These are phyloP conservation scores for Oenanthe sinensis DNA, from an alignment of 129 eudicot genomes.

Conservation along the genomic window DNA sequence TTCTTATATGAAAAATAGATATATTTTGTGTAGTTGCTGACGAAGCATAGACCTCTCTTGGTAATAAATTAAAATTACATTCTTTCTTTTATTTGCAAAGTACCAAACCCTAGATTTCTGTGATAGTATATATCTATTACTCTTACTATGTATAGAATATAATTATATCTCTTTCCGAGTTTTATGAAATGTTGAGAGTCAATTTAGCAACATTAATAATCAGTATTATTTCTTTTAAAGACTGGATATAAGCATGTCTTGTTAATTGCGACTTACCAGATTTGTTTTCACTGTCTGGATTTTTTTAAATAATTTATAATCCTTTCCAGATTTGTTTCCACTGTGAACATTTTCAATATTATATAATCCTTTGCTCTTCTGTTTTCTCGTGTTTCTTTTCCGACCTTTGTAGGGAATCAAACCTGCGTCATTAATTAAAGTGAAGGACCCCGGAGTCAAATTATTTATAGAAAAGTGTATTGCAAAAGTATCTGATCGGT, in stretches of 20 bases:
- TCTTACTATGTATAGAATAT: background rate
- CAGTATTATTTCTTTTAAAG: background rate
- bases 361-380: slow-evolving; percentile 1
- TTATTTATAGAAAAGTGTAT: slow-evolving; percentile 85
- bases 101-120: background rate
- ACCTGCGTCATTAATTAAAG: slow-evolving; percentile 86
- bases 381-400: background rate
- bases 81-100: background rate
- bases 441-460: slow-evolving; percentile 65
- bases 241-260: background rate
- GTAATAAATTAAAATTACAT: background rate
- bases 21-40: background rate
- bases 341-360: background rate
- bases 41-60: background rate
- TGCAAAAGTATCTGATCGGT: slow-evolving; percentile 60
- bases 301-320: background rate
- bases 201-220: background rate
- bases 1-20: background rate
- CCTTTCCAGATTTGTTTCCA: background rate
- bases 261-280: background rate
- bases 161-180: background rate
- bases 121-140: background rate
- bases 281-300: background rate
- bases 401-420: slow-evolving; percentile 59
- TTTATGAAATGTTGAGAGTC: background rate